Evolutionary conservation across 768 basidiomycete genomes (phyloP).

Genomic region (Boletus pseudopeckii): DNA sequence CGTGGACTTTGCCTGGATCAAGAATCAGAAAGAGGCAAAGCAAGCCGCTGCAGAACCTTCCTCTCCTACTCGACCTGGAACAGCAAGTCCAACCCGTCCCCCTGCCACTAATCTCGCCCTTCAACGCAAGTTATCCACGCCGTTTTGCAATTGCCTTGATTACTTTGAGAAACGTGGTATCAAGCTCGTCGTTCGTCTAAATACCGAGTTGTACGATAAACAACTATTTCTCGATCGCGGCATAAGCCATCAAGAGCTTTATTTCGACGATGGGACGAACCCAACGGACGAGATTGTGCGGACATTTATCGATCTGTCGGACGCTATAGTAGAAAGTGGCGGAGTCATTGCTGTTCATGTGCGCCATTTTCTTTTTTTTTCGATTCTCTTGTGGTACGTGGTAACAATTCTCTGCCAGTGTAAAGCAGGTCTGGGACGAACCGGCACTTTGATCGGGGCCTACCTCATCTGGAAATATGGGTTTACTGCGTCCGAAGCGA

Average conservation of each 20-base stretch:
- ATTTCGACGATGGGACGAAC: slow-evolving; percentile 98
- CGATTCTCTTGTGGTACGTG: slow-evolving; percentile 10
- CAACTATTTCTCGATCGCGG: slow-evolving; percentile 78
- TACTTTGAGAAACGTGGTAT: slow-evolving; percentile 87
- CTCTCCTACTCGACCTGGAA: slow-evolving; percentile 29
- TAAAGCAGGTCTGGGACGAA: slow-evolving; percentile 94
- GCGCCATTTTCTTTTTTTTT: slow-evolving; percentile 32
- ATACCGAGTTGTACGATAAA: slow-evolving; percentile 88
- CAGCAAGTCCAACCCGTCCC: slow-evolving; percentile 21
- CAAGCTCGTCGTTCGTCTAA: slow-evolving; percentile 89
- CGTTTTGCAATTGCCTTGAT: slow-evolving; percentile 88
- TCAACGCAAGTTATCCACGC: slow-evolving; percentile 72
- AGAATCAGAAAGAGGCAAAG: slow-evolving; percentile 65
- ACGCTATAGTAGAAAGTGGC: slow-evolving; percentile 69
- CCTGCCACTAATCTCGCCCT: slow-evolving; percentile 51
- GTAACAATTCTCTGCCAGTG: slow-evolving; percentile 51
- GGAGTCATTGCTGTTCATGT: slow-evolving; percentile 89
- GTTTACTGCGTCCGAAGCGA: slow-evolving; percentile 93
- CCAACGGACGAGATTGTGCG: slow-evolving; percentile 94
- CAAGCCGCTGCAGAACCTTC: slow-evolving; percentile 30
- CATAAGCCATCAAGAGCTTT: slow-evolving; percentile 87
- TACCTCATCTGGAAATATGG: slow-evolving; percentile 99
- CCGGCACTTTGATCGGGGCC: slow-evolving; percentile 95
- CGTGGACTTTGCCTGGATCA: slow-evolving; percentile 76
- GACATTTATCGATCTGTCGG: slow-evolving; percentile 83